phyloP scores from a whole-genome alignment of 495 filamentous ascomycete genomes.

The Penicillium lagena region DNA sequence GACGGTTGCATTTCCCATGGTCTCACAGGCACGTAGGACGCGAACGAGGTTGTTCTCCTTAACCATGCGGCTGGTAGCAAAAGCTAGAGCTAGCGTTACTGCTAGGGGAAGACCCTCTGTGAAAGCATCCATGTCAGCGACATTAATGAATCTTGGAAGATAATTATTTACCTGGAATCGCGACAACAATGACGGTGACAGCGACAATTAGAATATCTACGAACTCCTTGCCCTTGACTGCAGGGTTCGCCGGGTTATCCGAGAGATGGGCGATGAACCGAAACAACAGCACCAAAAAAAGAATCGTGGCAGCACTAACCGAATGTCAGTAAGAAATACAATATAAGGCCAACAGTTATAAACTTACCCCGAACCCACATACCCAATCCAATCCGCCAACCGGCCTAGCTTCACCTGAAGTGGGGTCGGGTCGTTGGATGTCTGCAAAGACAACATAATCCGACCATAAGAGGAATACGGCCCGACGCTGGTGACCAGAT shows the following conservation, averaged over 20 bases:
- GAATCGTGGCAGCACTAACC: slow-evolving; percentile 49
- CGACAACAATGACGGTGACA: slow-evolving; percentile 66
- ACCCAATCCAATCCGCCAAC: slow-evolving; percentile 61
- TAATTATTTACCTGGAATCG: slow-evolving; percentile 47
- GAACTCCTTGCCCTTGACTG: slow-evolving; percentile 57
- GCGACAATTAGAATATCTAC: slow-evolving; percentile 63
- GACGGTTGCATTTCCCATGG: slow-evolving; percentile 66
- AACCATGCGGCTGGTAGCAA: slow-evolving; percentile 63
- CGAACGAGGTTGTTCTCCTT: slow-evolving; percentile 67
- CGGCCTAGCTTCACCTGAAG: slow-evolving; percentile 57
- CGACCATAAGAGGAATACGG: slow-evolving; percentile 59
- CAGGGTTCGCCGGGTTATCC: slow-evolving; percentile 36
- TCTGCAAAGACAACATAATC: slow-evolving; percentile 56
- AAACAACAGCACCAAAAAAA: slow-evolving; percentile 59
- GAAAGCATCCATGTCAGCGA: slow-evolving; percentile 6
- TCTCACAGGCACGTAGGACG: slow-evolving; percentile 59
- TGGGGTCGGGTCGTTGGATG: slow-evolving; percentile 55
- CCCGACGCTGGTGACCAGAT: slow-evolving; percentile 58
- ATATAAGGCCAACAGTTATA: neutral
- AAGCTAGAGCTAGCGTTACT: slow-evolving; percentile 63
- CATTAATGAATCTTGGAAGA: neutral
- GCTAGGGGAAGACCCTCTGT: slow-evolving; percentile 59
- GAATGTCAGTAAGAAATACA: slow-evolving; percentile 16
- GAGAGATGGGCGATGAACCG: slow-evolving; percentile 51
- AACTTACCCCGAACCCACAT: slow-evolving; percentile 38